Evolutionary conservation across 176 grass and related monocot species (phyloP).

Genomic region (Musa beccarii): DNA sequence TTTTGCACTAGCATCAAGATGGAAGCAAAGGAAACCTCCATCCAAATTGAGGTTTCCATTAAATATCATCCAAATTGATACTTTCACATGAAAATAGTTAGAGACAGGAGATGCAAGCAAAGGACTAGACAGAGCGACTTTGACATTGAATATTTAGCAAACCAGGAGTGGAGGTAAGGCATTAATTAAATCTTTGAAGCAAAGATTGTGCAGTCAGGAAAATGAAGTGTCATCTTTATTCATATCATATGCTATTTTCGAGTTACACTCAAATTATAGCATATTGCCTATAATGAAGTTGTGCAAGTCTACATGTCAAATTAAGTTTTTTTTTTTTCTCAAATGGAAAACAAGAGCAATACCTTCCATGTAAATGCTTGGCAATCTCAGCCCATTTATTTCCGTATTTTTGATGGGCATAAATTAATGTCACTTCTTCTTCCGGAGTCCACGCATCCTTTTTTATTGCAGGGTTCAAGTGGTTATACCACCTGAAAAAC

Average conservation of each 20-base stretch:
- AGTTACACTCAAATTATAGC: not conserved
- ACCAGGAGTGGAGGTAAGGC: not conserved
- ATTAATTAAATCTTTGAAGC: not conserved
- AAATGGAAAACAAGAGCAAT: not conserved
- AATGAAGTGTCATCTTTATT: not conserved
- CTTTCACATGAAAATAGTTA: too few species aligned
- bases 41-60: not conserved
- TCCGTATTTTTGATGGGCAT: slow-evolving; percentile 8
- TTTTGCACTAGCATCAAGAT: not conserved
- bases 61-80: too few species aligned
- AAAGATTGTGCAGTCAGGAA: not conserved
- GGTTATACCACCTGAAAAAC: slow-evolving; percentile 16
- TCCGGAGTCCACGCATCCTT: slow-evolving; percentile 11
- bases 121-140: too few species aligned
- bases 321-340: too few species aligned
- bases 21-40: not conserved
- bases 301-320: not conserved
- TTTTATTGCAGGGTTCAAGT: slow-evolving; percentile 19
- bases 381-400: slow-evolving; percentile 16
- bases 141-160: not conserved
- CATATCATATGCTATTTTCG: not conserved
- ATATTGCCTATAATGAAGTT: too few species aligned
- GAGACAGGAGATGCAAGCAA: too few species aligned
- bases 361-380: slow-evolving; percentile 16
- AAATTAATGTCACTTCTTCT: slow-evolving; percentile 10